Percentiles rank a stretch among this genome's conserved stretches.
Conservation (phyloP, 2,329 filamentous ascomycete species). For the Geoglossum cookeanum region DNA sequence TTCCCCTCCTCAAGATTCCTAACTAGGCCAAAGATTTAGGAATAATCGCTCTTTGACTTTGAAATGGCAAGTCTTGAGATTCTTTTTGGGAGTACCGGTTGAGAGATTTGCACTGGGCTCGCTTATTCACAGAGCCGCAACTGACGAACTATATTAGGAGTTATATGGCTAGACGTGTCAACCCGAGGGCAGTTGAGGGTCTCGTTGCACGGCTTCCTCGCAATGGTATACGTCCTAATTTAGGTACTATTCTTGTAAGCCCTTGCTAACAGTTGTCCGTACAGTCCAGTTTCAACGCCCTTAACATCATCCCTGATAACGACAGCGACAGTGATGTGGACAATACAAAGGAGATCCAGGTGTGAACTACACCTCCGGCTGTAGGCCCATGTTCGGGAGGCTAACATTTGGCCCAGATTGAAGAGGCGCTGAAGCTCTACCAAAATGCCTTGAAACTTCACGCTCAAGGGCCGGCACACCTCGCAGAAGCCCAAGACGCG, state of each 20-base stretch:
- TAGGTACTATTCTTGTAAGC: background rate
- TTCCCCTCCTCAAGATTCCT: background rate
- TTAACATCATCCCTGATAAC: constrained; percentile 89
- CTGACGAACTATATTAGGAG: background rate
- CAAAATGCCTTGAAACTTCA: constrained; percentile 82
- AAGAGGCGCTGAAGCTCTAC: constrained; percentile 89
- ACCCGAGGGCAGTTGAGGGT: background rate
- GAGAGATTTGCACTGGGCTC: background rate
- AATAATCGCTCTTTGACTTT: background rate
- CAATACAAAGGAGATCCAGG: constrained; percentile 83
- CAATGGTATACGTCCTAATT: constrained; percentile 1
- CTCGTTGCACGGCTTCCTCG: background rate
- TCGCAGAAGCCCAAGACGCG: constrained; percentile 56
- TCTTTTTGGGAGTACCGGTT: background rate
- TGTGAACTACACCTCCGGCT: constrained; percentile 14
- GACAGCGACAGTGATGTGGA: constrained; percentile 81
- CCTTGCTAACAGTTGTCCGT: background rate
- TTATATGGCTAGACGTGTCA: background rate
- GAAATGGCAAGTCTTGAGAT: background rate
- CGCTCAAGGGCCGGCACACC: constrained; percentile 61
- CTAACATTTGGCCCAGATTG: constrained; percentile 37
- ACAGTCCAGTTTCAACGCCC: constrained; percentile 51
- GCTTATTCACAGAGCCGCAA: background rate
- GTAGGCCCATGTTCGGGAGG: background rate
- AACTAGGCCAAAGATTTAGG: background rate